Conservation (phyloP, 1,284 basidiomycete species). For the Tausonia pullulans region DNA sequence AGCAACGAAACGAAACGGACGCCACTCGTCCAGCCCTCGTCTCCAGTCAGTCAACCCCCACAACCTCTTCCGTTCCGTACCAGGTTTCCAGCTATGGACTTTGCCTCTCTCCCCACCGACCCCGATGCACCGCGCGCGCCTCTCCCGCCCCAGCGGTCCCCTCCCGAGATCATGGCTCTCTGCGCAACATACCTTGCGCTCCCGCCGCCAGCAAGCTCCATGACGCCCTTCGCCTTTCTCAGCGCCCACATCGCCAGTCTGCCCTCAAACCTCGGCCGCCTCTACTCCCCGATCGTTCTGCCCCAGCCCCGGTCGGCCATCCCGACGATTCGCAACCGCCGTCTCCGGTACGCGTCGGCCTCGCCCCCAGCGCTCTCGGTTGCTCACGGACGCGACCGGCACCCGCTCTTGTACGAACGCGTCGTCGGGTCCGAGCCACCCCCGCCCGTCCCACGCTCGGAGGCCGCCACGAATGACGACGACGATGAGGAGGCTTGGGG, state of each 20-base stretch:
- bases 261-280: background rate
- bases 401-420: slow-evolving; percentile 5
- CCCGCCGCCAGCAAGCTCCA: background rate
- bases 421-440: background rate
- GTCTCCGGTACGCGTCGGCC: background rate
- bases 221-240: background rate
- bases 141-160: too few species aligned
- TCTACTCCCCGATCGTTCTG: background rate
- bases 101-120: too few species aligned
- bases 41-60: too few species aligned
- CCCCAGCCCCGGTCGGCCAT: slow-evolving; percentile 2
- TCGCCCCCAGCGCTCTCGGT: background rate
- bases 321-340: slow-evolving; percentile 6
- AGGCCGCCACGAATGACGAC: background rate
- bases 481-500: slow-evolving; percentile 9
- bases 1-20: too few species aligned
- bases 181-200: too few species aligned
- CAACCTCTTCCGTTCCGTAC: too few species aligned
- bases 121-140: too few species aligned
- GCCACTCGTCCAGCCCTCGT: too few species aligned
- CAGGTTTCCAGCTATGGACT: too few species aligned
- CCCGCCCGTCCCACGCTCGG: background rate
- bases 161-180: too few species aligned
- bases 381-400: background rate
- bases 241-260: background rate